Conservation (phyloP, 2,329 filamentous ascomycete species). For the Sclerotinia spermophila region DNA sequence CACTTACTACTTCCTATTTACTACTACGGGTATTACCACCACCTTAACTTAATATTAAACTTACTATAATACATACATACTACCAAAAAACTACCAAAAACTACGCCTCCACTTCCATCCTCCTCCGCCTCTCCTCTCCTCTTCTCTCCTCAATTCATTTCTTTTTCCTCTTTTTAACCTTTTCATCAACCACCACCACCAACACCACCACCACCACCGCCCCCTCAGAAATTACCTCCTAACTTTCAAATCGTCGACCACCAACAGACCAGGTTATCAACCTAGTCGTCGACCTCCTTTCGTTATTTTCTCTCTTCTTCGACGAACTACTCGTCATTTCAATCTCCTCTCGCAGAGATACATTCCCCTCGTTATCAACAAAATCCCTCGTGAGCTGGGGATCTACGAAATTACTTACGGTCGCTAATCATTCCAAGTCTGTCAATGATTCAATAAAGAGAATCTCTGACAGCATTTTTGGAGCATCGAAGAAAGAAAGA, state of each 20-base stretch:
- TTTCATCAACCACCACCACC: background rate
- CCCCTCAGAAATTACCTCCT: background rate
- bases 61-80: too few species aligned
- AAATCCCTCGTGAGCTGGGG: conserved; percentile 16
- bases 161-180: background rate
- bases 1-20: background rate
- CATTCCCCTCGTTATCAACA: conserved; percentile 9
- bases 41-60: background rate
- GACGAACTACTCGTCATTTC: background rate
- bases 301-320: conserved; percentile 2
- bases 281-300: conserved; percentile 12
- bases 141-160: too few species aligned
- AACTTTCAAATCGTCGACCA: background rate
- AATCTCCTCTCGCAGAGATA: conserved; percentile 9
- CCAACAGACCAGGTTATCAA: background rate
- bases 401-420: conserved; percentile 11
- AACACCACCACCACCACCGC: background rate
- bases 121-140: conserved; percentile 9
- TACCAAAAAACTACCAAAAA: background rate
- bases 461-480: conserved; percentile 7
- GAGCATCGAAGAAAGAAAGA: conserved; percentile 3
- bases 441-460: conserved; percentile 6
- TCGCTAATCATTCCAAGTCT: conserved; percentile 17
- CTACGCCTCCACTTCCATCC: conserved; percentile 3
- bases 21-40: background rate